Percentiles rank a stretch among this genome's conserved stretches.
Conservation (phyloP, 176 grass and related monocot species). For the Carex littledalei region DNA sequence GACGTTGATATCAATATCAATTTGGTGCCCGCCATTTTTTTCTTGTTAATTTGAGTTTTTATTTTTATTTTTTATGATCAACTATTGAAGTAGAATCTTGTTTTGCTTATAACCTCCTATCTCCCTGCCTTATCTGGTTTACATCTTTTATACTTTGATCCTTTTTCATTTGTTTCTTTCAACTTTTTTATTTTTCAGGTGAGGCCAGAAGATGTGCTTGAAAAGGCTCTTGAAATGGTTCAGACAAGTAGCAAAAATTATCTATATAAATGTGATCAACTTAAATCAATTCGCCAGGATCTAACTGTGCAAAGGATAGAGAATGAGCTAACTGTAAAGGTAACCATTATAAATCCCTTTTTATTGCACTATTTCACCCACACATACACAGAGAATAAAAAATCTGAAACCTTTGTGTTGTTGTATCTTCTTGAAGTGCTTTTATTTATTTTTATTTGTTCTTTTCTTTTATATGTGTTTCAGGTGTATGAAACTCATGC, state of each 20-base stretch:
- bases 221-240: conserved; percentile 88
- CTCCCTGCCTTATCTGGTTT: not conserved
- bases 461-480: conserved; percentile 35
- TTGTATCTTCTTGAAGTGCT: conserved; percentile 1
- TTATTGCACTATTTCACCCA: not conserved
- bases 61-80: not conserved
- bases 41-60: not conserved
- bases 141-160: not conserved
- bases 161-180: conserved; percentile 24
- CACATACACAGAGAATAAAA: not conserved
- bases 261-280: conserved; percentile 90
- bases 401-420: not conserved
- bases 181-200: conserved; percentile 39
- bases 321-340: conserved; percentile 85
- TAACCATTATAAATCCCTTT: conserved; percentile 27
- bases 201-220: conserved; percentile 83
- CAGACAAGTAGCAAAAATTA: conserved; percentile 77
- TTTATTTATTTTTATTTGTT: conserved; percentile 20
- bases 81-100: not conserved
- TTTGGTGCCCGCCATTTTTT: not conserved
- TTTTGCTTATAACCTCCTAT: not conserved
- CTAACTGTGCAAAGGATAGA: conserved; percentile 94
- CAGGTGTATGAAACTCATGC: conserved; percentile 99
- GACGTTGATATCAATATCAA: not conserved
- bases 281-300: conserved; percentile 98